Percentiles rank a stretch among this genome's conserved stretches.
phyloP scores from a whole-genome alignment of 179 eudicot species.

The Spergularia azorica region DNA sequence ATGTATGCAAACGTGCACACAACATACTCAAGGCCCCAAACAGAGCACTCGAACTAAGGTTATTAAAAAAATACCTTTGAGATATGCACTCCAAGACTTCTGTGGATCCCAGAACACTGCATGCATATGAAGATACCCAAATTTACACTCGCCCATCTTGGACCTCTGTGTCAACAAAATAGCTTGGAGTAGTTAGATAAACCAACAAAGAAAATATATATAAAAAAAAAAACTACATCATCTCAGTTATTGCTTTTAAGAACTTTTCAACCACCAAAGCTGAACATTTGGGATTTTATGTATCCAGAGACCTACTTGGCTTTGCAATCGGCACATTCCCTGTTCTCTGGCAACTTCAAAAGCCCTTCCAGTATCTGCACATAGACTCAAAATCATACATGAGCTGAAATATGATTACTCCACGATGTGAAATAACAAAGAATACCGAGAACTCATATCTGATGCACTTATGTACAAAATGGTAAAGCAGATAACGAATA shows the following conservation, averaged over 20 bases:
- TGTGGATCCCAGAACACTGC: conserved; percentile 97
- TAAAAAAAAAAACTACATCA: background rate
- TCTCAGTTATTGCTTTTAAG: conserved; percentile 6
- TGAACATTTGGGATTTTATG: conserved; percentile 8
- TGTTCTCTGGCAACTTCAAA: conserved; percentile 92
- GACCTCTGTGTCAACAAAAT: conserved; percentile 65
- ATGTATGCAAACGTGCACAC: too few species aligned
- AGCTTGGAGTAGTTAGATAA: background rate
- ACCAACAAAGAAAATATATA: background rate
- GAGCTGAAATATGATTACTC: background rate
- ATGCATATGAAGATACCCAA: conserved; percentile 91
- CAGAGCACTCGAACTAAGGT: background rate
- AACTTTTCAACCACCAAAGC: conserved; percentile 11
- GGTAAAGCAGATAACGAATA: background rate
- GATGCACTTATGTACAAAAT: background rate
- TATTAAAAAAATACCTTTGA: conserved; percentile 64
- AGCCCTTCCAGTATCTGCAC: conserved; percentile 94
- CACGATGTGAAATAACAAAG: background rate
- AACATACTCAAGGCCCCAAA: background rate
- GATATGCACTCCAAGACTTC: conserved; percentile 98
- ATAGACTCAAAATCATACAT: conserved; percentile 8
- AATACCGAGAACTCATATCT: background rate
- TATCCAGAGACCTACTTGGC: conserved; percentile 41
- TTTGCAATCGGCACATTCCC: conserved; percentile 98
- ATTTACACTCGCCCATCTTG: conserved; percentile 99